Conservation (phyloP, 2,329 filamentous ascomycete genomes). For the Monilinia aucupariae region DNA sequence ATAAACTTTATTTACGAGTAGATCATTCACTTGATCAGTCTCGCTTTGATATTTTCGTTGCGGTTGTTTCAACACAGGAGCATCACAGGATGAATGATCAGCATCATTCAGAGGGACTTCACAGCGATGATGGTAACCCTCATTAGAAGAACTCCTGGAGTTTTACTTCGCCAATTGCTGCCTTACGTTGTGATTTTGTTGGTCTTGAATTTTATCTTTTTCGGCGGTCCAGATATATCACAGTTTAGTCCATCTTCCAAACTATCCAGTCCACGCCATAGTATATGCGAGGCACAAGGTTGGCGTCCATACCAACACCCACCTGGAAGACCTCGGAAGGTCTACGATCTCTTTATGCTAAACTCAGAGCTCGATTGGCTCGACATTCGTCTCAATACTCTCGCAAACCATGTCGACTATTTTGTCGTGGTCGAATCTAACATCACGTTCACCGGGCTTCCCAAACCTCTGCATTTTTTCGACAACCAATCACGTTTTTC, state of each 20-base stretch:
- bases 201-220: background rate
- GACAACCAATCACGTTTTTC: constrained; percentile 48
- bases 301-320: constrained; percentile 13
- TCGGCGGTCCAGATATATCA: background rate
- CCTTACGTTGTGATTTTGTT: background rate
- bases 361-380: constrained; percentile 61
- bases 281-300: constrained; percentile 10
- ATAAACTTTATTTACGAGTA: background rate
- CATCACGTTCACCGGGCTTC: constrained; percentile 53
- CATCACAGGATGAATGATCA: constrained; percentile 1
- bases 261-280: background rate
- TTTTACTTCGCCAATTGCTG: background rate
- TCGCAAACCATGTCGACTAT: constrained; percentile 56
- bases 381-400: constrained; percentile 56
- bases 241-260: background rate
- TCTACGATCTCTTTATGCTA: constrained; percentile 59
- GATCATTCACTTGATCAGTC: background rate
- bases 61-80: background rate
- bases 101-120: background rate
- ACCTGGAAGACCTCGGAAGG: constrained; percentile 38
- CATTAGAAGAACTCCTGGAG: background rate
- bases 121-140: background rate
- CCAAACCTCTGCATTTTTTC: constrained; percentile 50
- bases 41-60: background rate
- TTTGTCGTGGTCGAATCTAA: constrained; percentile 58